Base-by-base conservation (phyloP, 495 filamentous ascomycete genomes). In the Eremomyces bilateralis region DNA sequence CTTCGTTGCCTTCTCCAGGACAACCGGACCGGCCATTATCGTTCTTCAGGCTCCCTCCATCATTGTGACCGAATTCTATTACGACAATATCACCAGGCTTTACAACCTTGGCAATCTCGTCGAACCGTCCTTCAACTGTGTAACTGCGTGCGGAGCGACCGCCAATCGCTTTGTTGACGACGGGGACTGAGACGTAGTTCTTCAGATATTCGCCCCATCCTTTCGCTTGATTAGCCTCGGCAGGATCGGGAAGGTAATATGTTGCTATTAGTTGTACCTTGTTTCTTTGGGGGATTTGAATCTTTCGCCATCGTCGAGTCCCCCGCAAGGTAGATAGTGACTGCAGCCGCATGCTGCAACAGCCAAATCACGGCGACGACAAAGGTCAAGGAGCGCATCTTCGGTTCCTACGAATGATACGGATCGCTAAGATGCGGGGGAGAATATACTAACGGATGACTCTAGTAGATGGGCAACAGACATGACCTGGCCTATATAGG, bases 1-100 rank as follows among this genome's bases (percentile, higher is more conserved):
- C 67, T 46, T 73, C 63, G 38, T 40, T 42, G 29, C 62, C 67
- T 1, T 56, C 56, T 19, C 68, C 69, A 1, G 56, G 46, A 40
- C 70, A 73, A 43, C 64, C 66, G 31, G 59, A 64, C 31, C 69
- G 65, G 15, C 65, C 67, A 49, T 75, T 72, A 49, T 75, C 69
- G 12, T 40, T 53, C 2, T 56, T 53, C 3, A 73, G 60, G 3
- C 63, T 67, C 8, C 69, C 67, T 34, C 70, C 69, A 43, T 73
- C 70, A 48, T 75, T 75, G 57, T 75, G 69, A 1, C 70, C 69
- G 39, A 75, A 71, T 42, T 69, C 66, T 44, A 72, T 70, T 30
- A 72, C 53, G 25, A 72, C 66, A 47, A 56, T 66, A 49, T 75
- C 69, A 29, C 62, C 64, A 4, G 54, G 16, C 24, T 58, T 36